Percentiles rank a stretch among this genome's conserved stretches.
These are phyloP conservation scores for Curvularia lunata DNA, from an alignment of 2,329 filamentous ascomycete species.

Conservation along the genomic window DNA sequence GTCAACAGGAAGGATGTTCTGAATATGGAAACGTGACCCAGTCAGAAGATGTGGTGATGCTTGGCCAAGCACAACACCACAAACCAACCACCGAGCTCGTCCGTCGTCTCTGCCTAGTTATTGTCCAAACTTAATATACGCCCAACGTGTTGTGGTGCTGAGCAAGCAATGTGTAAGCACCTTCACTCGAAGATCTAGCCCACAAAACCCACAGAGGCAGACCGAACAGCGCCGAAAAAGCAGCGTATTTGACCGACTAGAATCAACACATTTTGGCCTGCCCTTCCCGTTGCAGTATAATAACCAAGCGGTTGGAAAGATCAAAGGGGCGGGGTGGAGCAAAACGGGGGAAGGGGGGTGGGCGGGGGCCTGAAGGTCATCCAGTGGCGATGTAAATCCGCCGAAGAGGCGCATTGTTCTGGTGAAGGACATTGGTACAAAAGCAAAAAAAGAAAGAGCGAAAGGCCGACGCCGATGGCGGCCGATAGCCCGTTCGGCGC, in stretches of 20 bases:
- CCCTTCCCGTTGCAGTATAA: slow-evolving; percentile 13
- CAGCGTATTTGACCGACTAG: slow-evolving; percentile 20
- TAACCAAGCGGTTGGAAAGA: slow-evolving; percentile 1
- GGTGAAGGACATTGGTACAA: background rate
- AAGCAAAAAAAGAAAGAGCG: background rate
- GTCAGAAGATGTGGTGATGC: background rate
- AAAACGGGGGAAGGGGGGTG: background rate
- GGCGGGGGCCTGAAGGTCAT: slow-evolving; percentile 1
- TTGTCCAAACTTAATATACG: background rate
- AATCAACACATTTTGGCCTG: slow-evolving; percentile 14
- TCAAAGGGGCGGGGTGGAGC: slow-evolving; percentile 1
- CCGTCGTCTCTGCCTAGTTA: background rate
- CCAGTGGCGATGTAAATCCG: slow-evolving; percentile 6
- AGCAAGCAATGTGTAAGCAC: slow-evolving; percentile 4
- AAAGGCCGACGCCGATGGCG: slow-evolving; percentile 3
- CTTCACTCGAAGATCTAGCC: background rate
- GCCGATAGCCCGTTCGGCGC: background rate
- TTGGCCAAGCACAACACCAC: background rate
- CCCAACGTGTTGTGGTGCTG: background rate
- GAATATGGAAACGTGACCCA: background rate
- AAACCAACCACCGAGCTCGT: background rate
- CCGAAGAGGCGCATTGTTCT: background rate
- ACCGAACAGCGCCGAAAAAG: slow-evolving; percentile 17
- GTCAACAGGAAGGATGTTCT: background rate
- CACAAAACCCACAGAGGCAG: background rate